A percentile compares a stretch with the other conserved stretches of the same genome.
Evolutionary conservation across 768 basidiomycete species (phyloP).

Genomic region (Rhizopogon roseolus): DNA sequence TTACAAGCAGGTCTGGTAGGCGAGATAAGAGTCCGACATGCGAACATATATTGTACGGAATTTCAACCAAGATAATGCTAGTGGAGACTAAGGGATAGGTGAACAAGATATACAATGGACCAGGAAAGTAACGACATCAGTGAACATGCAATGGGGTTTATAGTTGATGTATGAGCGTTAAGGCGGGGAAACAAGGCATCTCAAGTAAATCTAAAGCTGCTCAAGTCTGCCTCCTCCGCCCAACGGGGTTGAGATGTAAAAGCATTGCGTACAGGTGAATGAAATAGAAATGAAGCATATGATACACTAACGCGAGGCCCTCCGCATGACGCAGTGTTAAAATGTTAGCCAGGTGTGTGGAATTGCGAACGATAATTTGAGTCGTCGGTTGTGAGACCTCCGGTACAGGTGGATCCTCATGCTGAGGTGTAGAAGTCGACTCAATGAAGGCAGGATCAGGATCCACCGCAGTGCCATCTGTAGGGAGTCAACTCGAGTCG

Average conservation of each 20-base stretch:
- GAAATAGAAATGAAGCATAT: conserved; percentile 39
- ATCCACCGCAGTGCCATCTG: conserved; percentile 12
- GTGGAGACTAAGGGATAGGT: neutral
- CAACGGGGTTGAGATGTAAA: conserved; percentile 28
- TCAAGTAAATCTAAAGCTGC: conserved; percentile 6
- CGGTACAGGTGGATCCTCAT: conserved; percentile 17
- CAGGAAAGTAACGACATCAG: conserved; percentile 26
- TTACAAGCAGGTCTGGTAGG: neutral
- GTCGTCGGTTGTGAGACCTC: conserved; percentile 15
- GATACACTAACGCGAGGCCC: conserved; percentile 31
- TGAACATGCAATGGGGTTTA: conserved; percentile 16
- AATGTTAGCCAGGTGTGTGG: conserved; percentile 18
- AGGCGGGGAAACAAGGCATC: conserved; percentile 2
- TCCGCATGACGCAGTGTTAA: conserved; percentile 29
- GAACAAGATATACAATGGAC: conserved; percentile 23
- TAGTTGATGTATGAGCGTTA: conserved; percentile 4
- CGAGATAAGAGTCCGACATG: conserved; percentile 6
- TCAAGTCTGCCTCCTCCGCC: conserved; percentile 25
- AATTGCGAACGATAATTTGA: conserved; percentile 15
- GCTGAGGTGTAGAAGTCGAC: conserved; percentile 11
- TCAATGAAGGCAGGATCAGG: conserved; percentile 20
- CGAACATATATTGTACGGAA: conserved; percentile 9
- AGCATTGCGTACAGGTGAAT: conserved; percentile 39
- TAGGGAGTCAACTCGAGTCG: conserved; percentile 27
- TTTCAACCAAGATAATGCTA: conserved; percentile 8